Percentiles rank a stretch among this genome's conserved stretches.
These are phyloP conservation scores for Penicillium atrosanguineum DNA, from an alignment of 495 filamentous ascomycete species.

Conservation along the genomic window DNA sequence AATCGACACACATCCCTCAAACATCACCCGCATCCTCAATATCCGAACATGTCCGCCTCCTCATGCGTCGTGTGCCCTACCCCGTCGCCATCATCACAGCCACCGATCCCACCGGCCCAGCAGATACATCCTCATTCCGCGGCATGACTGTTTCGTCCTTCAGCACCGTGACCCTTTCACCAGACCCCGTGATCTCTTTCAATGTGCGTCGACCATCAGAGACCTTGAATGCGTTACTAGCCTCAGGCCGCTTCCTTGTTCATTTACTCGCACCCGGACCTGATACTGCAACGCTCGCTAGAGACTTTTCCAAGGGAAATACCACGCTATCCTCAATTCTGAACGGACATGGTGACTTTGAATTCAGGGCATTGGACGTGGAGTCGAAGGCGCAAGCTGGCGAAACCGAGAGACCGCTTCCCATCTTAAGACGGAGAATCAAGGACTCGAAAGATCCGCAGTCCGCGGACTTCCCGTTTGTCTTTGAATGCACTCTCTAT, in stretches of 20 bases:
- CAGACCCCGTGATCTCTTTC: slow-evolving; percentile 70
- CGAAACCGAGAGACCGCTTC: slow-evolving; percentile 21
- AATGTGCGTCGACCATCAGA: slow-evolving; percentile 72
- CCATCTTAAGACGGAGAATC: slow-evolving; percentile 28
- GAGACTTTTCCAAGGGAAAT: slow-evolving; percentile 45
- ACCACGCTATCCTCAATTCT: slow-evolving; percentile 28
- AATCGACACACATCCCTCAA: background rate
- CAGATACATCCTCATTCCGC: slow-evolving; percentile 32
- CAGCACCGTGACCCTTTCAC: slow-evolving; percentile 67
- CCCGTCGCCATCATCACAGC: slow-evolving; percentile 71
- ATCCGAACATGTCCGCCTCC: slow-evolving; percentile 48
- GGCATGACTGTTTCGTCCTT: slow-evolving; percentile 85
- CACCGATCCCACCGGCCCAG: slow-evolving; percentile 30
- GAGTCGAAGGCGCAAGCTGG: background rate
- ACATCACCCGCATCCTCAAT: slow-evolving; percentile 17
- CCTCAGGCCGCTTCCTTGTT: slow-evolving; percentile 43
- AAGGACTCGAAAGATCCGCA: background rate
- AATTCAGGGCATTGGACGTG: slow-evolving; percentile 26
- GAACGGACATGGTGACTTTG: slow-evolving; percentile 36
- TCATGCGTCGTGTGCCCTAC: slow-evolving; percentile 71
- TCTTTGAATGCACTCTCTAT: slow-evolving; percentile 40
- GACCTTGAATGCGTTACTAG: slow-evolving; percentile 62
- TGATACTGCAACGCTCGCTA: slow-evolving; percentile 35
- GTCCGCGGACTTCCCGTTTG: slow-evolving; percentile 34
- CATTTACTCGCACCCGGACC: slow-evolving; percentile 36